Base-by-base conservation (phyloP, 805 yeast species). In the Metschnikowia continentalis region DNA sequence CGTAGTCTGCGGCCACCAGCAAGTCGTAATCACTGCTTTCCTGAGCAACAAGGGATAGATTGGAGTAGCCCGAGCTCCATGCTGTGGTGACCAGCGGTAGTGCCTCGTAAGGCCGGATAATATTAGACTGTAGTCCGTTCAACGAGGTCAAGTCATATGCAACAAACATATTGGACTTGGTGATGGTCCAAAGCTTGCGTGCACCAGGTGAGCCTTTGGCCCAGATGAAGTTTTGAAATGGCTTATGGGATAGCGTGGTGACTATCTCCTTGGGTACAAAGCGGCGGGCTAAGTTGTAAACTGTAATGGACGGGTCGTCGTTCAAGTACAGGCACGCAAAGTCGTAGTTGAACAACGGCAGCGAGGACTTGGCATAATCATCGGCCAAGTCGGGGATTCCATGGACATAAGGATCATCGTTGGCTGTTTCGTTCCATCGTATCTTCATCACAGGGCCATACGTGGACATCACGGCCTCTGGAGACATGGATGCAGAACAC, bases 361-460 rank as follows among this genome's bases (percentile, higher is more conserved):
- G 41, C 33, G 46, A 35, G 40, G 50, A 46, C 36, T 15, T 46
- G 17, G 36, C 46, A 32, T 38, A 60, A 64, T 30, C 71, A 68
- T 32, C 64, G 56, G 48, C 63, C 32, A 43, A 45, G 20, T 42
- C 47, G 10, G 48, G 46, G 19, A 41, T 32, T 45, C 53, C 39
- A 19, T 40, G 15, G 14, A 47, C 35, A 68, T 71, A 11, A 78
- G 74, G 53, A 78, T 46, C 47, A 7, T 41, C 54, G 38, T 47
- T 51, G n/a, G 69, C 59, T 35, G 66, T 62, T 3, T 62, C 61
- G 49, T 68, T 61, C 91, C 96, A 90, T 30, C 84, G 67, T 0
- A 85, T 90, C 57, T 83, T 86, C 58, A 86, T 81, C 1, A 92
- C 86, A 0, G 96, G 88, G 14, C 86, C 86, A 7, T 94, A 83